phyloP scores from a whole-genome alignment of 306 rosid genomes.

The Pterocarpus santalinus region DNA sequence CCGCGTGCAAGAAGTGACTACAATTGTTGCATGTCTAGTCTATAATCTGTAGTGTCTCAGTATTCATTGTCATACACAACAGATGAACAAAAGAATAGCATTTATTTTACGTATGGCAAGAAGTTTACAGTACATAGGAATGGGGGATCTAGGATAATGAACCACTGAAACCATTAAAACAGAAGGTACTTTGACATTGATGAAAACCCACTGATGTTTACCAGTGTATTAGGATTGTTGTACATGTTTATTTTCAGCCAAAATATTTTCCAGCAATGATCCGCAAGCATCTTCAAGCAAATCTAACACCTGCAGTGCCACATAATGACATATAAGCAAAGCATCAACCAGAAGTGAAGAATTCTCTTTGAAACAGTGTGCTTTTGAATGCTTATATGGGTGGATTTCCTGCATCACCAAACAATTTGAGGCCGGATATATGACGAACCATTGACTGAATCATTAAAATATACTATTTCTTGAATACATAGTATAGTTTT shows the following conservation, averaged over 20 bases:
- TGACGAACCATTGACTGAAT: not conserved
- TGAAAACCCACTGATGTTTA: not conserved
- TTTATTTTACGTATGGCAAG: slow-evolving; percentile 18
- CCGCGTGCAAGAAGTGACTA: not conserved
- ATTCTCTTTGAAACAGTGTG: not conserved
- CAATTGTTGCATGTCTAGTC: slow-evolving; percentile 10
- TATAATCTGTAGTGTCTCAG: not conserved
- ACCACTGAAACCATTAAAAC: slow-evolving; percentile 18
- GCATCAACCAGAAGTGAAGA: not conserved
- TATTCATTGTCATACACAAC: slow-evolving; percentile 3
- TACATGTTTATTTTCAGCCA: slow-evolving; percentile 70
- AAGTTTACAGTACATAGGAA: slow-evolving; percentile 12
- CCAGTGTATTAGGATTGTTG: slow-evolving; percentile 48
- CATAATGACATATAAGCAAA: slow-evolving; percentile 27
- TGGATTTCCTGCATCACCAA: slow-evolving; percentile 13
- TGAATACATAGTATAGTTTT: not conserved
- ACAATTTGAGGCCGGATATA: not conserved
- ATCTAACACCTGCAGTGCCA: slow-evolving; percentile 81
- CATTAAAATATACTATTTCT: not conserved
- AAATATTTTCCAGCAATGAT: slow-evolving; percentile 75
- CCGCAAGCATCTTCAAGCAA: slow-evolving; percentile 94
- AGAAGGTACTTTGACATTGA: not conserved
- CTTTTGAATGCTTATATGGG: not conserved
- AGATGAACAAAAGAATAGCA: not conserved
- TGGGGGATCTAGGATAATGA: not conserved